These are phyloP conservation scores for Ceratocystiopsis sp. DNA, from an alignment of 2,329 filamentous ascomycete species.

Conservation along the genomic window DNA sequence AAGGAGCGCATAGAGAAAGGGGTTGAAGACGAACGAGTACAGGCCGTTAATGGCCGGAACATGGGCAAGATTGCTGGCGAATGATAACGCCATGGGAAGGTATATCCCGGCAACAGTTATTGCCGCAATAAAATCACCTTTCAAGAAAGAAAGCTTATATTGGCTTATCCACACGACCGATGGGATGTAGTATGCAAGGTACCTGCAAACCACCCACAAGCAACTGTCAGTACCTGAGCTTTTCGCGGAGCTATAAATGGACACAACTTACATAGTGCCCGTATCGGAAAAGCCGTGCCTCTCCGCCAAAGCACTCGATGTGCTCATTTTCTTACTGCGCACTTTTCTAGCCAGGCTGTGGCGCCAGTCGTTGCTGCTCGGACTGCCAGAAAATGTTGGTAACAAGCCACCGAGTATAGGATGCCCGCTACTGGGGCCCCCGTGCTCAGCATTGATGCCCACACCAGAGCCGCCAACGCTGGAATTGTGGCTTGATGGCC, in stretches of 20 bases:
- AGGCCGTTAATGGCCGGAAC: slow-evolving; percentile 86
- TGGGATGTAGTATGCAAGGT: slow-evolving; percentile 84
- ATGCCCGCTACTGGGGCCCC: slow-evolving; percentile 18
- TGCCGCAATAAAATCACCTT: slow-evolving; percentile 74
- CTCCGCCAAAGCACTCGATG: slow-evolving; percentile 54
- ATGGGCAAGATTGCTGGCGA: slow-evolving; percentile 82
- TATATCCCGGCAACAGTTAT: slow-evolving; percentile 98
- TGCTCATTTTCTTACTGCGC: slow-evolving; percentile 46
- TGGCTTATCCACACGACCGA: slow-evolving; percentile 80
- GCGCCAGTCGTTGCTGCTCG: slow-evolving; percentile 27
- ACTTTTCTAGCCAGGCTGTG: slow-evolving; percentile 21
- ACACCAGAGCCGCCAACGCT: slow-evolving; percentile 17
- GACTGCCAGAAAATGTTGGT: slow-evolving; percentile 21
- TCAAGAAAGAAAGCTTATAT: slow-evolving; percentile 66
- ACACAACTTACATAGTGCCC: slow-evolving; percentile 46
- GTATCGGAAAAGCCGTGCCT: slow-evolving; percentile 58
- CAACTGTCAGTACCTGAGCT: not conserved
- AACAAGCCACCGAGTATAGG: slow-evolving; percentile 23
- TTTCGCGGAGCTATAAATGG: not conserved
- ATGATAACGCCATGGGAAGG: slow-evolving; percentile 88
- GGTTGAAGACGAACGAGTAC: slow-evolving; percentile 87
- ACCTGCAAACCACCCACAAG: slow-evolving; percentile 32
- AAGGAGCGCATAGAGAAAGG: slow-evolving; percentile 75
- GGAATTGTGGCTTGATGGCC: slow-evolving; percentile 32
- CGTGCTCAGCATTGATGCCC: slow-evolving; percentile 16